Base-by-base conservation (phyloP, 2,329 filamentous ascomycete genomes). In the Aspergillus sp. region DNA sequence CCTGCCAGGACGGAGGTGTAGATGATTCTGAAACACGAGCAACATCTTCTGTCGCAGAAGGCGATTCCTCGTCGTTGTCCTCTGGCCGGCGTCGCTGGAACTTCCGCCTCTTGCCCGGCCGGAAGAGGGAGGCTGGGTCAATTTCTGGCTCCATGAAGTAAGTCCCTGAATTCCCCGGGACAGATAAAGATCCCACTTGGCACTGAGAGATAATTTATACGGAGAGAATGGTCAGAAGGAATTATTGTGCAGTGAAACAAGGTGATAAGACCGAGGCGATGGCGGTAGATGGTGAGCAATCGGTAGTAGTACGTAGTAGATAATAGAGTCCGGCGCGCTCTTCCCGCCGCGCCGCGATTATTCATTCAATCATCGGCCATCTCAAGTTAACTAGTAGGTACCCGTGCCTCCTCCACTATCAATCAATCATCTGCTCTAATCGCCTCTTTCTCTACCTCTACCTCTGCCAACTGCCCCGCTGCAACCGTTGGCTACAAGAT, bases 41-140 rank as follows among this genome's bases (percentile, higher is more conserved):
- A 52, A 25, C 58, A n/a, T 61, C 64, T 19, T 64, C 61, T 41
- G 52, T 61, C 21, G 59, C 44, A 27, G 47, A 48, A 52, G 59
- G 58, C 10, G 51, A 47, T 32, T 62, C 59, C 42, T 64, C 54
- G 39, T 59, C 48, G n/a, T 58, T 51, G 17, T 71, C 67, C 42
- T 70, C 68, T 36, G 62, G 57, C 13, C 81, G 77, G 64, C 79
- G 81, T 58, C 82, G 80, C 63, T 81, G 73, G 56, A 82, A 78
- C 66, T 82, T 84, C 62, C 81, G 76, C 57, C 79, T 77, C 72
- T 84, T 85, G 7, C 75, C 75, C 15, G 81, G 75, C 32, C 82
- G 76, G 64, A 83, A 83, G 11, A 80, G 62, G 6, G 72, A 61
- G 0, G 60, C 38, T 41, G 61, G 32, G 17, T 65, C 60, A 7